Percentiles rank a stretch among this genome's conserved stretches.
Conservation (phyloP, 306 rosid genomes). For the Begonia peltatifolia region DNA sequence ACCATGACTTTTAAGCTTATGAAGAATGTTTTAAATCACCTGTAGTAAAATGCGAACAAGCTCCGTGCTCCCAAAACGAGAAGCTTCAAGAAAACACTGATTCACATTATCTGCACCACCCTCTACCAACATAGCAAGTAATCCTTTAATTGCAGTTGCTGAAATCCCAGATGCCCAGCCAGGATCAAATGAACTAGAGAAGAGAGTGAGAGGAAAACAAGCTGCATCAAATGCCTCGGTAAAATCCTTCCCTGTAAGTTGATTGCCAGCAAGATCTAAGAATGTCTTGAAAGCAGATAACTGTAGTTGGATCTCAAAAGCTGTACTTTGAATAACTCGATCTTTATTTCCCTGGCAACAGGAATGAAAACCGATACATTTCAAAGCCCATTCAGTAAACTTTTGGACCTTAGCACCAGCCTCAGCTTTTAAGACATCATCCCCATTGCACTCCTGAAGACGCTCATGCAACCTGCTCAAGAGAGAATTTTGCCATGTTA, state of each 20-base stretch:
- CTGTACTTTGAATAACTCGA: constrained; percentile 37
- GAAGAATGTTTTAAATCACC: constrained; percentile 23
- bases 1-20: too few relatives aligned
- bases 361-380: constrained; percentile 79
- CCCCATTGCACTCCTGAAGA: constrained; percentile 86
- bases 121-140: constrained; percentile 66
- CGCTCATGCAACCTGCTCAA: constrained; percentile 68
- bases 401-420: constrained; percentile 85
- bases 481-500: too few relatives aligned
- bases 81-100: constrained; percentile 89
- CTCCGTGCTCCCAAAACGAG: constrained; percentile 88
- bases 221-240: constrained; percentile 94
- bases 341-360: constrained; percentile 39
- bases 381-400: constrained; percentile 86
- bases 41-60: constrained; percentile 76
- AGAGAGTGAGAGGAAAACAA: constrained; percentile 83
- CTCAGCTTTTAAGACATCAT: constrained; percentile 77
- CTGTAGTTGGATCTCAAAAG: constrained; percentile 65
- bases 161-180: constrained; percentile 79
- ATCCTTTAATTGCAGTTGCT: constrained; percentile 73
- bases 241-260: constrained; percentile 82
- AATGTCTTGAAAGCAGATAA: constrained; percentile 68
- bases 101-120: constrained; percentile 90
- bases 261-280: constrained; percentile 78
- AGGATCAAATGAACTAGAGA: constrained; percentile 73